Base-by-base conservation (phyloP, 2,329 filamentous ascomycete genomes). In the Zymoseptoria ardabiliae region DNA sequence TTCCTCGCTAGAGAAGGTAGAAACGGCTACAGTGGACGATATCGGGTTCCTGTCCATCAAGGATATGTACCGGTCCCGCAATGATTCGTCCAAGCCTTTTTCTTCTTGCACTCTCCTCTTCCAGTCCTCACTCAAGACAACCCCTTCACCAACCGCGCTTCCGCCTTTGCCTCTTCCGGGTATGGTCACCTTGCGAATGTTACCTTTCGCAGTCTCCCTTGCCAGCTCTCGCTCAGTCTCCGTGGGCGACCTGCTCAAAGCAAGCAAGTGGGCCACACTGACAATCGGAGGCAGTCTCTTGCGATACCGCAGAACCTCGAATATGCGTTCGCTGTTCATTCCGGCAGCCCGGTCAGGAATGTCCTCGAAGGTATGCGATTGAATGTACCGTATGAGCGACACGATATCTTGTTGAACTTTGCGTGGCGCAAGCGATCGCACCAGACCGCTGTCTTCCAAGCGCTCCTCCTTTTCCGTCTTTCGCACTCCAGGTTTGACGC, bases 191-290 rank as follows among this genome's bases (percentile, higher is more conserved):
- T 83, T 84, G 50, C 86, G 77, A 52, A 90, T 61, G 4, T 80
- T 74, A 0, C 87, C 86, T 10, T 76, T 77, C 11, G 78, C 75
- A 19, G 82, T 72, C 41, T 90, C 77, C 66, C 85, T 80, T 3
- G 82, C 85, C 20, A 88, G 78, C 70, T 89, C 87, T 52, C 88
- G 78, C 72, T 91, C 88, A 1, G 84, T 84, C 1, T 76, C 78
- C 0, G 87, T 89, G 1, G 87, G 83, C 2, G 82, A 85, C 9
- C 74, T 74, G 51, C 88, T 78, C 1, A 90, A 73, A 1, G 86
- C 82, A 62, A 87, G 82, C 6, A 91, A 71, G 69, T 91, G 88
- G 1, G 85, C 81, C 20, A 85, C 72, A 0, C 85, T 87, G 4
- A 88, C 83, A 21, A 90, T 76, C 0, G 84, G 84, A 9, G 89